These are phyloP conservation scores for Hygrocybe punicea DNA, from an alignment of 768 basidiomycete species.

Conservation along the genomic window DNA sequence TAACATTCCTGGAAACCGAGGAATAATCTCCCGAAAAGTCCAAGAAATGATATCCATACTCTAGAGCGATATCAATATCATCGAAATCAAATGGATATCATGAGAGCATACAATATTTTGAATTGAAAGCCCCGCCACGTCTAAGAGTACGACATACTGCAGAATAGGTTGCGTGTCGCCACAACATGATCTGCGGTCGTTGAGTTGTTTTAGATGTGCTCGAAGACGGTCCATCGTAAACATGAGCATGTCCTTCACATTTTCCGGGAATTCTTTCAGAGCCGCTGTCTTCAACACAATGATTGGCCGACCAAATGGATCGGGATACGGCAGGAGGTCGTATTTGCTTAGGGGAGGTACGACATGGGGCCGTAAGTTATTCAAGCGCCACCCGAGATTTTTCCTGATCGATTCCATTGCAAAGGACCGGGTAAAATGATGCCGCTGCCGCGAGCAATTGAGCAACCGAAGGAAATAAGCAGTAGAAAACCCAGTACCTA, in stretches of 20 bases:
- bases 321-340: constrained; percentile 55
- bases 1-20: constrained; percentile 72
- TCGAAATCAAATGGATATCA: constrained; percentile 7
- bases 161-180: constrained; percentile 41
- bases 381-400: constrained; percentile 56
- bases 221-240: constrained; percentile 57
- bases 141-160: constrained; percentile 67
- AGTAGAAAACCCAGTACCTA: constrained; percentile 32
- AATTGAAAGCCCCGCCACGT: constrained; percentile 54
- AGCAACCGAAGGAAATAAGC: constrained; percentile 6
- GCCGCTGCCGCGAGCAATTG: constrained; percentile 45
- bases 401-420: constrained; percentile 56
- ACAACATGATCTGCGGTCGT: constrained; percentile 28
- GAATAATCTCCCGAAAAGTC: constrained; percentile 62
- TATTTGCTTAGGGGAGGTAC: constrained; percentile 35
- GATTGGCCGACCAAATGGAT: constrained; percentile 66
- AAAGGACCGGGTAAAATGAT: constrained; percentile 62
- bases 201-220: constrained; percentile 50
- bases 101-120: constrained; percentile 50
- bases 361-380: constrained; percentile 37
- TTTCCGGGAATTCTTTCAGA: constrained; percentile 38
- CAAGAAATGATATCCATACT: constrained; percentile 61
- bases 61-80: constrained; percentile 30
- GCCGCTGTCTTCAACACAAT: constrained; percentile 49
- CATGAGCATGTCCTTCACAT: constrained; percentile 43